phyloP scores from a whole-genome alignment of 306 rosid genomes.

The Rosa rugosa region DNA sequence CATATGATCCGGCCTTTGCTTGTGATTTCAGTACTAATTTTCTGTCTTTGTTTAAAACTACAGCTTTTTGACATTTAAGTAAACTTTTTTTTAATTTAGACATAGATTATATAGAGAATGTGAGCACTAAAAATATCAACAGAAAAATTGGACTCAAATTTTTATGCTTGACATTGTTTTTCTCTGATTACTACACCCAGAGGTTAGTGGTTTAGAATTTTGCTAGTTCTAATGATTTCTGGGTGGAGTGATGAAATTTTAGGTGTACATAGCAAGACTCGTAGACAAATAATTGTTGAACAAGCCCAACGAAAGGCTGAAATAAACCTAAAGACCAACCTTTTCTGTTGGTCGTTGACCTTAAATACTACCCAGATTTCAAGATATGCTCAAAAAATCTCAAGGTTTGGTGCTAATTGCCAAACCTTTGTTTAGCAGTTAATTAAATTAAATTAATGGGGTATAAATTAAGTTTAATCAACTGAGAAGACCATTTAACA shows the following conservation, averaged over 20 bases:
- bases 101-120: not conserved
- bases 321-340: not conserved
- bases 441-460: not conserved
- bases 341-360: not conserved
- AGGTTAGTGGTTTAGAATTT: not conserved
- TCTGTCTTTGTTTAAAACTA: not conserved
- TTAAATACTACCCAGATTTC: not conserved
- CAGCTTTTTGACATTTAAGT: not conserved
- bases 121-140: not conserved
- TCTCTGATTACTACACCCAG: not conserved
- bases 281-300: not conserved
- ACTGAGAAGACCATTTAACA: not conserved
- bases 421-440: not conserved
- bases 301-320: not conserved
- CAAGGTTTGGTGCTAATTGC: not conserved
- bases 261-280: not conserved
- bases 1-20: not conserved
- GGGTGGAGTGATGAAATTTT: slow-evolving; percentile 1
- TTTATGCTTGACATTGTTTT: no score
- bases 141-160: not conserved
- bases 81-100: no score
- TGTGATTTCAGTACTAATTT: not conserved
- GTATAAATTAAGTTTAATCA: not conserved
- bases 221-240: not conserved
- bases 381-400: not conserved